Conservation (phyloP, 306 rosid genomes). For the Trifolium subterraneum region DNA sequence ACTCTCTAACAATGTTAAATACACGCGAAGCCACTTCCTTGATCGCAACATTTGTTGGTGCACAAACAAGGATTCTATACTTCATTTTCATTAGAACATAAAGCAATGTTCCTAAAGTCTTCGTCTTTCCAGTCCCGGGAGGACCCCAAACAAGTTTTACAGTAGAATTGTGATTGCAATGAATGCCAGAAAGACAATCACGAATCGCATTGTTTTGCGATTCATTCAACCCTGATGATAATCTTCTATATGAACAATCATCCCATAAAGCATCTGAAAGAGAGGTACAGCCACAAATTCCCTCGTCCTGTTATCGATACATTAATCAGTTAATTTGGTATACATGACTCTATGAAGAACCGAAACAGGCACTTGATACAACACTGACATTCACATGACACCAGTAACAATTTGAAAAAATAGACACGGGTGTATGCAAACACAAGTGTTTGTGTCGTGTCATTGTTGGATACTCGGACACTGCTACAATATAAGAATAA, state of each 20-base stretch:
- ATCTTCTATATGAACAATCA: slow-evolving; percentile 3
- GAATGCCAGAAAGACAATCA: slow-evolving; percentile 48
- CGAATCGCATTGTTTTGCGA: slow-evolving; percentile 58
- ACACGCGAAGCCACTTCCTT: slow-evolving; percentile 16
- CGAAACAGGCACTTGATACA: too few species aligned
- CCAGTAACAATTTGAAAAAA: too few species aligned
- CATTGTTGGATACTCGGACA: too few species aligned
- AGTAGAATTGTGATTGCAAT: slow-evolving; percentile 31
- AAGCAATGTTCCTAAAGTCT: slow-evolving; percentile 53
- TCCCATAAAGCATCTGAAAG: not conserved
- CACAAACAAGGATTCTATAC: slow-evolving; percentile 57
- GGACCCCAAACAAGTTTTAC: slow-evolving; percentile 82
- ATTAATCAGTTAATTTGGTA: too few species aligned
- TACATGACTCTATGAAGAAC: too few species aligned
- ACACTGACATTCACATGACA: too few species aligned
- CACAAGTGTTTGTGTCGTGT: too few species aligned
- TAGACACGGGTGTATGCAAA: too few species aligned
- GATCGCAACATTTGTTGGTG: slow-evolving; percentile 44
- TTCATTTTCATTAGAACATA: slow-evolving; percentile 48
- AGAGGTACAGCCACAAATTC: slow-evolving; percentile 22
- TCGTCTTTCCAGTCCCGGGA: slow-evolving; percentile 82
- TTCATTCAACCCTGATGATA: slow-evolving; percentile 46
- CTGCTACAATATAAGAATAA: too few species aligned
- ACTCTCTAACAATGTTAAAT: not conserved
- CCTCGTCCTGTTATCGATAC: slow-evolving; percentile 43